Percentiles rank a stretch among this genome's conserved stretches.
Evolutionary conservation across 257 asterid species (phyloP).

Genomic region (Solanum chilense): DNA sequence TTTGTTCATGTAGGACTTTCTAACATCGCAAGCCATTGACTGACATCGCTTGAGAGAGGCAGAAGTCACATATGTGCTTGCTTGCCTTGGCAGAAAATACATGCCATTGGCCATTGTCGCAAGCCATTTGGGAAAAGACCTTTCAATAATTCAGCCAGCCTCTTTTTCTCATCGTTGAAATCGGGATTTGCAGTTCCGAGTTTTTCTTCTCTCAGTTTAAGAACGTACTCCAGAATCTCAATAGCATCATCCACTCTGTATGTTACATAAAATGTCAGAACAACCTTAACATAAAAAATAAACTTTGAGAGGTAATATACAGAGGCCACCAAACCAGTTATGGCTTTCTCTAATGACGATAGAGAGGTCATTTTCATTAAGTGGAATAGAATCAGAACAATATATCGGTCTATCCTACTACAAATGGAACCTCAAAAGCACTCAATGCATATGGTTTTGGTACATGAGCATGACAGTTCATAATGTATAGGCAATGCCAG

Average conservation of each 20-base stretch:
- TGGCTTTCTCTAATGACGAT: background rate
- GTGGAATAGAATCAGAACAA: background rate
- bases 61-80: too few relatives aligned
- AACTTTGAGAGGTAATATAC: too few relatives aligned
- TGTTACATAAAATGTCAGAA: background rate
- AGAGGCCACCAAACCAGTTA: too few relatives aligned
- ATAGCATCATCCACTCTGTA: slow-evolving; percentile 92
- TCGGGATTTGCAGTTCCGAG: slow-evolving; percentile 98
- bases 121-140: too few relatives aligned
- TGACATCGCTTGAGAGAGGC: too few relatives aligned
- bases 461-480: too few relatives aligned
- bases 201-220: slow-evolving; percentile 92
- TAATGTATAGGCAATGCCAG: too few relatives aligned
- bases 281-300: background rate
- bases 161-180: slow-evolving; percentile 92
- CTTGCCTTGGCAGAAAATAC: too few relatives aligned
- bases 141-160: slow-evolving; percentile 87
- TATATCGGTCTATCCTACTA: background rate
- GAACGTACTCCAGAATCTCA: slow-evolving; percentile 85
- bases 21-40: too few relatives aligned
- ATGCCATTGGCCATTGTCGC: too few relatives aligned
- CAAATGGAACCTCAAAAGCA: too few relatives aligned
- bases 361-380: background rate
- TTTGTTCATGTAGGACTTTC: too few relatives aligned
- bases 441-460: background rate